Evolutionary conservation across 805 yeast species (phyloP).

Genomic region (Starmerella potacharoeniae): DNA sequence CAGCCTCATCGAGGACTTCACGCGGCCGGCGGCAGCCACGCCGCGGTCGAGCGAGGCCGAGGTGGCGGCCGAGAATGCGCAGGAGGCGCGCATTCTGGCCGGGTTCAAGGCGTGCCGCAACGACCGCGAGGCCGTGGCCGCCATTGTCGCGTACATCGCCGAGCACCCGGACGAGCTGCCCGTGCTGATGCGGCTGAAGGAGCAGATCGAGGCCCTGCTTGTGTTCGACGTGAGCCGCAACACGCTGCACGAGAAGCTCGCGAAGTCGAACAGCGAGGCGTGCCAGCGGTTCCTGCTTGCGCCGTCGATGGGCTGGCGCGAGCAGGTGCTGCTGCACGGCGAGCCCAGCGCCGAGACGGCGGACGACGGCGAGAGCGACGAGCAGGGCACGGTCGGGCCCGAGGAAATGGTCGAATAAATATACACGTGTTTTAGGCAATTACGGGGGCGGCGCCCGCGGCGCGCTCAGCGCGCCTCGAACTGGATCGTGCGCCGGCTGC

Average conservation of each 20-base stretch:
- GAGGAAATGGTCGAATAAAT: conserved; percentile 1
- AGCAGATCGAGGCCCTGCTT: conserved; percentile 10
- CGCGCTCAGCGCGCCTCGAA: conserved; percentile 58
- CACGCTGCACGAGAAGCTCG: conserved; percentile 7
- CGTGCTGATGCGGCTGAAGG: conserved; percentile 6
- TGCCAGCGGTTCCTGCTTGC: conserved; percentile 13
- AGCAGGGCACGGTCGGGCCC: background rate
- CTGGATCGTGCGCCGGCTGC: conserved; percentile 91
- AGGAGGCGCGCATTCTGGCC: background rate
- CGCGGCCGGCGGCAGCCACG: background rate
- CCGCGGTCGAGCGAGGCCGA: background rate
- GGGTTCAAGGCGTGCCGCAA: conserved; percentile 15
- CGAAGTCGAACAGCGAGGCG: conserved; percentile 5
- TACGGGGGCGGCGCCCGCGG: background rate
- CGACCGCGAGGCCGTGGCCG: conserved; percentile 21
- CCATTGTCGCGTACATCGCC: conserved; percentile 10
- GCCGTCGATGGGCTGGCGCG: conserved; percentile 15
- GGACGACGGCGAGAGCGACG: background rate
- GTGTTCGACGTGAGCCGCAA: conserved; percentile 17
- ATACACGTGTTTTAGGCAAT: background rate
- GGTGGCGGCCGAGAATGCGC: background rate
- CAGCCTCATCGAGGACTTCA: background rate
- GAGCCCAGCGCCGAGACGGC: conserved; percentile 8
- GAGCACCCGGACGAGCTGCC: conserved; percentile 10
- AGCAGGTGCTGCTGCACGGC: conserved; percentile 14